Base-by-base conservation (phyloP, 2,329 filamentous ascomycete species). In the Coniochaeta prunicola region DNA sequence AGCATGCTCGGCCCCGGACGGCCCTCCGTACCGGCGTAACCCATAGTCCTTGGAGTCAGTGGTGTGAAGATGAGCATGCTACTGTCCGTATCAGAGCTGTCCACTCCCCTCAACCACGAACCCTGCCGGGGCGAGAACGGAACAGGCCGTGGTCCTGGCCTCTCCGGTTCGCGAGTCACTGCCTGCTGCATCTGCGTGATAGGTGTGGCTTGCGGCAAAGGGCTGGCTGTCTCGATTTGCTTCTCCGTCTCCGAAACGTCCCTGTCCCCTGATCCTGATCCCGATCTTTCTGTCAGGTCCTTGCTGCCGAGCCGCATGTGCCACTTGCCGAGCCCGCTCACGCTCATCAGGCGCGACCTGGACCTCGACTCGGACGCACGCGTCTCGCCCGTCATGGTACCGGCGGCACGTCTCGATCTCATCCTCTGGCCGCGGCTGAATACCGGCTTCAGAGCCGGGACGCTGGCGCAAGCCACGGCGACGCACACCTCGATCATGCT, bases 371-470 rank as follows among this genome's bases (percentile, higher is more conserved):
- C 45, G 12, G 45, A 50, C 10, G 45, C 45, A 21, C 26, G 45
- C 21, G 21, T 50, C 21, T 28, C 26, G n/a, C 21, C 45, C 2
- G 45, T 26, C 24, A 28, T 26, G 10, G 45, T 50, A 17, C 45
- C 45, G 8, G 45, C 45, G 12, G 45, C 45, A 2, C 21, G 21
- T 17, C 45, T 21, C 10, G 45, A 50, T 28, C 45, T 50, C 45
- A 50, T 50, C 24, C 45, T 50, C 24, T 50, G 45, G 6, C 45
- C 45, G 9, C 45, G 45, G 24, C 45, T 72, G 60, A 78, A 76
- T 4, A 80, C 64, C 0, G 79, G 79, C 59, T 81, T 81, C 6
- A 82, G 69, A 0, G 79, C 77, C 0, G 80, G 77, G 0, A 79
- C 71, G 8, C 74, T 78, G 21, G 78, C 77, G 62, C 79, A 82